Evolutionary conservation across 495 filamentous ascomycete genomes (phyloP), one percentile per base, ranked within the genome.

Genomic region (Lasiosphaeria ovina): DNA sequence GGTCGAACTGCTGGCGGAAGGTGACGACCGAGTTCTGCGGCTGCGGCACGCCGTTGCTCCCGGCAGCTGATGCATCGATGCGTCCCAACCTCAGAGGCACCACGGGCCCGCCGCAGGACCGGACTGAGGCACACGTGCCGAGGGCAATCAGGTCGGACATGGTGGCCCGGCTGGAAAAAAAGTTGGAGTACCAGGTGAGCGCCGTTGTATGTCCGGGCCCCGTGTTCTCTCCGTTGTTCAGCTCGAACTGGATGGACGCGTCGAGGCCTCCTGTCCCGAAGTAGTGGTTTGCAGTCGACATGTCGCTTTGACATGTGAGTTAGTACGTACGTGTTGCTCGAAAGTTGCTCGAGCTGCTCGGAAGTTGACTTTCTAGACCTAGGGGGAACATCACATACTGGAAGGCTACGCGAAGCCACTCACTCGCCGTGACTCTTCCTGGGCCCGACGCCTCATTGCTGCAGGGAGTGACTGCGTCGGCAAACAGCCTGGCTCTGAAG

Each of bases 361-460:
- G n/a, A n/a, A n/a, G n/a, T n/a, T n/a, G n/a, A n/a, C n/a, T n/a
- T n/a, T 24, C 24, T 24, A 24, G 24, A 24, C 24, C 24, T 2
- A 24, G 24, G 2, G 24, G 24, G 24, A 24, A 1, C 2, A 24
- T 24, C 24, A 51, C 49, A 1, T 51, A 51, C 49, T 88, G 85
- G 60, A 88, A 87, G 42, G 79, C 83, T 11, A 81, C 75, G 32
- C 84, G 79, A 54, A 88, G 67, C 84, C 83, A 87, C 71, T 87
- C 84, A 5, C 83, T 79, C 11, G 85, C 80, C 38, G 82, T 79
- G 33, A 80, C 73, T 50, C 83, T 77, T 42, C 83, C 83, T 6
- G 81, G 77, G 0, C 79, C 81, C 4, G 79, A 75, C 47, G 79
- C 76, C 51, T 83, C 80, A 45, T 78, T 81, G 36, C 76, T 75